Percentiles rank a stretch among this genome's conserved stretches.
phyloP scores from a whole-genome alignment of 306 rosid species.

The Bauhinia variegata region DNA sequence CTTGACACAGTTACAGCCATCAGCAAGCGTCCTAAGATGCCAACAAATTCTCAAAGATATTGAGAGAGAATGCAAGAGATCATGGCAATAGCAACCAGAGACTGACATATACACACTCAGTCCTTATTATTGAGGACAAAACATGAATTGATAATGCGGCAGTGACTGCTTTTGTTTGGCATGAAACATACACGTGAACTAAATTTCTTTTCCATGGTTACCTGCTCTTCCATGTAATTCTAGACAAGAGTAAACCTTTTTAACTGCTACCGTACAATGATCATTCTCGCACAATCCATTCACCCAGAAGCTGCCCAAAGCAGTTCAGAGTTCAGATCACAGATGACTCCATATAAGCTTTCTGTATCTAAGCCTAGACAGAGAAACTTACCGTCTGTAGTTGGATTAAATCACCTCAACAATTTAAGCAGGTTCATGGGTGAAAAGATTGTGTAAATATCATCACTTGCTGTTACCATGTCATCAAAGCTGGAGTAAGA shows the following conservation, averaged over 20 bases:
- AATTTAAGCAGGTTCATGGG: no score
- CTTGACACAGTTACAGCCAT: slow-evolving; percentile 36
- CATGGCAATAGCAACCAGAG: slow-evolving; percentile 40
- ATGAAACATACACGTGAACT: slow-evolving; percentile 59
- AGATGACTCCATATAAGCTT: no score
- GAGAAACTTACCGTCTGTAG: no score
- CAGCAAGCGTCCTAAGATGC: slow-evolving; percentile 35
- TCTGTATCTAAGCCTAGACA: no score
- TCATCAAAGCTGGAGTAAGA: slow-evolving; percentile 14
- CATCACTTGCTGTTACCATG: not conserved
- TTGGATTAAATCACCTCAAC: no score
- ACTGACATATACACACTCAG: slow-evolving; percentile 37
- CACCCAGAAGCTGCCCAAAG: no score
- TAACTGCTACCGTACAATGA: slow-evolving; percentile 2
- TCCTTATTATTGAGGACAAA: slow-evolving; percentile 64
- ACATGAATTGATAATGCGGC: slow-evolving; percentile 52
- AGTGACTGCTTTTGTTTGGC: slow-evolving; percentile 61
- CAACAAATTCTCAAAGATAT: slow-evolving; percentile 39
- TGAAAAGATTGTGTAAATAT: no score
- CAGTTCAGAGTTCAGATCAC: no score
- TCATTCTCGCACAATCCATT: no score
- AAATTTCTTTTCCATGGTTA: slow-evolving; percentile 33
- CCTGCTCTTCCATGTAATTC: slow-evolving; percentile 33
- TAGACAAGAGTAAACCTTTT: slow-evolving; percentile 30
- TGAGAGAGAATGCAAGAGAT: slow-evolving; percentile 43